Conservation (phyloP, 495 filamentous ascomycete species). For the Glutinoglossum americanum region DNA sequence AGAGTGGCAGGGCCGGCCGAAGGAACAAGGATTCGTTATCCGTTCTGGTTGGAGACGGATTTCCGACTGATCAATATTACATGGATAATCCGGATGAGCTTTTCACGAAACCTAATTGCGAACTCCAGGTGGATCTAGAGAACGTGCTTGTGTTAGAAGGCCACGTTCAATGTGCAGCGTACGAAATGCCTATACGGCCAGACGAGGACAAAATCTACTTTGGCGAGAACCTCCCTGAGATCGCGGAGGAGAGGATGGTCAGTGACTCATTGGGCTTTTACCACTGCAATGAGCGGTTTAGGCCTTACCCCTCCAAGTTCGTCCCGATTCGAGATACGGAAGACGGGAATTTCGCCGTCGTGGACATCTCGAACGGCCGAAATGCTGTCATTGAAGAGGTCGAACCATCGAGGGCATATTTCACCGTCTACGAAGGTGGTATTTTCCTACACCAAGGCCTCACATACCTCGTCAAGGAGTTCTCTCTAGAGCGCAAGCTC, state of each 20-base stretch:
- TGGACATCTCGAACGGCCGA: slow-evolving; percentile 63
- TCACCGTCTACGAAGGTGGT: slow-evolving; percentile 90
- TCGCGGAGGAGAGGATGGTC: slow-evolving; percentile 57
- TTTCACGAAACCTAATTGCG: slow-evolving; percentile 81
- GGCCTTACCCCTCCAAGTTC: slow-evolving; percentile 58
- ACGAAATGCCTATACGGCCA: slow-evolving; percentile 76
- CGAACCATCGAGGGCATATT: slow-evolving; percentile 86
- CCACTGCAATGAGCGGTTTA: slow-evolving; percentile 74
- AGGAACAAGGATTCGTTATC: slow-evolving; percentile 88
- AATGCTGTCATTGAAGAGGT: slow-evolving; percentile 85
- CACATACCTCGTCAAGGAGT: slow-evolving; percentile 78
- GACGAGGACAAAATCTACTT: slow-evolving; percentile 64
- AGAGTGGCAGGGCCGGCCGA: slow-evolving; percentile 81
- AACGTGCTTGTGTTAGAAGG: slow-evolving; percentile 85
- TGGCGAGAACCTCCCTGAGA: slow-evolving; percentile 42
- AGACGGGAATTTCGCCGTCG: slow-evolving; percentile 79
- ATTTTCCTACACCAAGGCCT: slow-evolving; percentile 93
- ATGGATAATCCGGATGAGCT: slow-evolving; percentile 94
- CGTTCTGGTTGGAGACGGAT: slow-evolving; percentile 77
- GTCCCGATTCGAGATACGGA: slow-evolving; percentile 85
- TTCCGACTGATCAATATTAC: slow-evolving; percentile 84
- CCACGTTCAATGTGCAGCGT: slow-evolving; percentile 87
- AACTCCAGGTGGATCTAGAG: slow-evolving; percentile 69
- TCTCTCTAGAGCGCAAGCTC: slow-evolving; percentile 54
- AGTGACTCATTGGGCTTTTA: slow-evolving; percentile 61